Evolutionary conservation across 148 eudicot species (phyloP), one percentile per base, ranked within the genome.

Genomic region (Rhododendron molle): DNA sequence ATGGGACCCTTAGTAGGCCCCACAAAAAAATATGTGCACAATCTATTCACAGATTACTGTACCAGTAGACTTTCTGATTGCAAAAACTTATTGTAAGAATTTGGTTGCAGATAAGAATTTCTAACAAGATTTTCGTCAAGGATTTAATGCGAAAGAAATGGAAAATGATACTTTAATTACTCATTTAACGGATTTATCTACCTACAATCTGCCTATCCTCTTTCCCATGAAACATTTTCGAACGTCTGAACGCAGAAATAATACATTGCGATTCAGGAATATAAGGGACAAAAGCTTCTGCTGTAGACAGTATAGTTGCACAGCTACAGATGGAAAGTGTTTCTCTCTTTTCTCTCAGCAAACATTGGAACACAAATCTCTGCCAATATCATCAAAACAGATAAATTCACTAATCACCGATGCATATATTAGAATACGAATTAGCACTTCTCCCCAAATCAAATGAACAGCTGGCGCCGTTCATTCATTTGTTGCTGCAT

Each of bases 401-500:
- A 89, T 69, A 69, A 65, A 72, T 81, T 54, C 80, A 5, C 44
- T 71, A n/a, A 28, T 83, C 80, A 5, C 36, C 47, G 9, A 72
- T 12, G 38, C 40, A 34, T 21, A 23, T 50, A 69, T 46, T 54
- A 74, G 71, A 7, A 21, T 72, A 7, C 4, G 5, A 36, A 84
- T 84, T 47, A 54, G 50, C 36, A 76, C 9, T 84, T 47, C 69
- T 36, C 36, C 28, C 23, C 74, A 72, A 44, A 67, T 73, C 85
- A 50, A 20, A 32, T 34, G 73, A 87, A 85, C 86, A 52, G 14
- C 34, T 6, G 49, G 30, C 58, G 40, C 71, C 87, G 92, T 93
- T 62, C 84, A 93, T 89, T 92, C 90, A 81, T 88, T 89, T 74
- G 94, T 86, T 89, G 89, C 71, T 73, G 91, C 76, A 83, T 93